Base-by-base conservation (phyloP, 768 basidiomycete species). In the Tricholoma terreum region DNA sequence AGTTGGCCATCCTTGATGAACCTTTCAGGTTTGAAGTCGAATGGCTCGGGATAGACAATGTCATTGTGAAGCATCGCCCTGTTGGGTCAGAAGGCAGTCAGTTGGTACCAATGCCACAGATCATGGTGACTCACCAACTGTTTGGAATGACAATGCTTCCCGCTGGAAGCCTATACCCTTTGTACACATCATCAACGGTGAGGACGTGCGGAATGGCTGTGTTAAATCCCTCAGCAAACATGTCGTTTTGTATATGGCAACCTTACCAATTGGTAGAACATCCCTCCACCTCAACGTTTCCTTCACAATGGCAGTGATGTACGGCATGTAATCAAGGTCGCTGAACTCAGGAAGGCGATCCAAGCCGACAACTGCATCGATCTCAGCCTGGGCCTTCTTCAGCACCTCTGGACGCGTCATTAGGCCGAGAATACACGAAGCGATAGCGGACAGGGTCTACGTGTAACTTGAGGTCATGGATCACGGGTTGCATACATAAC, bases 141-240 rank as follows among this genome's bases (percentile, higher is more conserved):
- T 74, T 74, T 3, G 66, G 46, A 35, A 74, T 57, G 48, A 73
- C 52, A 14, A 69, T 62, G 2, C 70, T 56, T 2, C 64, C 70
- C 31, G 68, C 69, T 0, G 75, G 75, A 36, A 78, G 73, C 51
- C 60, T 43, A 49, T 73, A 73, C 0, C 74, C 75, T 17, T 65
- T 59, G 58, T 76, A 77, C 4, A 66, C 57, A 56, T 76, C 72
- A 8, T 76, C 74, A 6, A 64, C 63, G 5, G 53, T 56, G 6
- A 65, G 60, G 11, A 61, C 54, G 58, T 74, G 76, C 8, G 72
- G 70, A 10, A 73, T 19, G 12, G 62, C 76, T 75, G 53, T 27
- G 12, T n/a, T 15, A 12, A n/a, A 51, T 9, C 33, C 14, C 54
- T 30, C 8, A 55, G 8, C 19, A 21, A 27, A 27, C 1, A 11